Evolutionary conservation across 1,284 basidiomycete genomes (phyloP), one percentile per base, ranked within the genome.

Genomic region (Sphaerobolus stellatus): DNA sequence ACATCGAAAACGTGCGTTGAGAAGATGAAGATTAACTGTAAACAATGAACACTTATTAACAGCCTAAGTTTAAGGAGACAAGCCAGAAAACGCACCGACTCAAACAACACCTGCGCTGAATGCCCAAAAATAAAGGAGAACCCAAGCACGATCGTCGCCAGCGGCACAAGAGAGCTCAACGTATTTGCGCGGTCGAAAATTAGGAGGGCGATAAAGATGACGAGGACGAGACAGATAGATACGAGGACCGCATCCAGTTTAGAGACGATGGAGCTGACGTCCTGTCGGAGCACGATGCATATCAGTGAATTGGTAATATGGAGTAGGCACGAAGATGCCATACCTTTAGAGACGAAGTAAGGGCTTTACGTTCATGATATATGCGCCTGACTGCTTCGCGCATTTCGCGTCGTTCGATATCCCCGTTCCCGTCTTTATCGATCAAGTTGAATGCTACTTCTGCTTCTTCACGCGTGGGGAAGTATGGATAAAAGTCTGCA

Each of bases 41-140:
- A 22, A 47, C 11, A 41, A 6, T 11, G 22, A 22, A 2, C 22
- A 9, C 11, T 16, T n/a, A 22, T 28, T 25, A 28, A 36, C 33
- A 27, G 4, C 28, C 40, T 8, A 13, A 25, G 20, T 25, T 36
- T 20, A 43, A 46, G 4, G 38, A 56, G 52, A 5, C 22, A 9
- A 31, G 13, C n/a, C n/a, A n/a, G 48, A 29, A 16, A 28, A 69
- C 81, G 49, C 59, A 86, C 86, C 53, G 86, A 88, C 73, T 92
- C 88, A 61, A 92, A 93, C 6, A 93, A 71, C 3, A 84, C 87
- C 64, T 89, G 86, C 7, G 90, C 90, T 6, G 89, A 88, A 67
- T 92, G 84, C 4, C 89, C 90, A 61, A 92, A 93, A 58, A 90
- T 80, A 71, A 90, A 90, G 9, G 86, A 89, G 65, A 90, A 90